Base-by-base conservation (phyloP, 805 yeast genomes). In the Pichia cabralensis region DNA sequence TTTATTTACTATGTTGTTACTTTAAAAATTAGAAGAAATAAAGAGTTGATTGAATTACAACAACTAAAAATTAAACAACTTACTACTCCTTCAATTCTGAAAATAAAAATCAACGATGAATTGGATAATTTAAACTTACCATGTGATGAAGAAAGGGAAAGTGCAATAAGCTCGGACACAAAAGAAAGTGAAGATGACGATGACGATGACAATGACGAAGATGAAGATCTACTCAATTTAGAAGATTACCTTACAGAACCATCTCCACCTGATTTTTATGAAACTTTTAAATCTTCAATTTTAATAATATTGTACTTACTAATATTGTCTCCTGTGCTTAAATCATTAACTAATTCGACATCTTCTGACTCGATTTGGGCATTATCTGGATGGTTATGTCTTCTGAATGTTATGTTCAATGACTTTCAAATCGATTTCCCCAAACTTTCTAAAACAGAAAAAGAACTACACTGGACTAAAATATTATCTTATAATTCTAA, bases 351-450 rank as follows among this genome's bases (percentile, higher is more conserved):
- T 0, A 74, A 76, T 47, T 80, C 95, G 0, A 85, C 96, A 0
- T 75, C 96, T 0, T 80, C 92, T 1, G 97, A 92, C 60, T 84
- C 96, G 12, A 85, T 92, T 40, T 89, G 97, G 96, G 86, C 95
- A 0, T 57, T 92, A 5, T 74, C 94, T 7, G 75, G 79, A 30
- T 80, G 95, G 76, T 62, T 92, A 12, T 76, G 82, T 22, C 46
- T 84, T 9, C 60, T 76, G 28, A 85, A 85, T 47, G 60, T 86
- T 3, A 49, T 77, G 18, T 65, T 76, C 46, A 76, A 79, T 50
- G 83, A 83, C 56, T 79, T 80, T 53, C 68, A 80, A 24, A 62
- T 70, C 48, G 71, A 70, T 41, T 50, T 68, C n/a, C 45, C 47
- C 1, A 33, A 43, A 30, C 26, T 36, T 20, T 32, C 35, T 5